Evolutionary conservation across 1,284 basidiomycete genomes (phyloP).

Genomic region (Malassezia globosa): DNA sequence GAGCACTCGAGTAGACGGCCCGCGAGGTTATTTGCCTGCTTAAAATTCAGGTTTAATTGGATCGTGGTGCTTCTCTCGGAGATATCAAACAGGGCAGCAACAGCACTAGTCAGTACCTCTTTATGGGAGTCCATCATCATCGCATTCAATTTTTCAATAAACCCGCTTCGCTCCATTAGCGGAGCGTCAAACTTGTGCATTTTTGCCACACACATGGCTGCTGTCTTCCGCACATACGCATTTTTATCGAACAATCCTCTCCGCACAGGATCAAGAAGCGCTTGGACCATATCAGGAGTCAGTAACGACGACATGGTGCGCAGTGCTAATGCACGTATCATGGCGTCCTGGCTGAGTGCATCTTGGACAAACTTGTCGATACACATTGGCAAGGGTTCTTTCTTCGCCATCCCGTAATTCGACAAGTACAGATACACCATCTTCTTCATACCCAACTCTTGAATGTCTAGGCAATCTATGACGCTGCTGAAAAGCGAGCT

Average conservation of each 20-base stretch:
- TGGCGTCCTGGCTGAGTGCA: conserved; percentile 78
- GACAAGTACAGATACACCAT: conserved; percentile 64
- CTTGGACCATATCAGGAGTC: conserved; percentile 55
- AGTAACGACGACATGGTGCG: conserved; percentile 88
- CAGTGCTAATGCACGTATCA: conserved; percentile 81
- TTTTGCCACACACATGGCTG: conserved; percentile 81
- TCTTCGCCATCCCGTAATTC: conserved; percentile 77
- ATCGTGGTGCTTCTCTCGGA: conserved; percentile 80
- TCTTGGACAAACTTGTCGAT: conserved; percentile 84
- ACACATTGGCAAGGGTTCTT: conserved; percentile 74
- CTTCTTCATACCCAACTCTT: conserved; percentile 94
- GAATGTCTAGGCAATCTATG: conserved; percentile 67
- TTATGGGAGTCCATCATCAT: conserved; percentile 84
- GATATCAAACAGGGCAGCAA: conserved; percentile 83
- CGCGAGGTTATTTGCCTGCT: conserved; percentile 70
- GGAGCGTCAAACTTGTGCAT: conserved; percentile 73
- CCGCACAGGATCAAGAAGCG: conserved; percentile 69
- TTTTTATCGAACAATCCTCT: conserved; percentile 79
- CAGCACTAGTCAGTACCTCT: conserved; percentile 86
- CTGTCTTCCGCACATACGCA: conserved; percentile 73
- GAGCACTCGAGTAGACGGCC: conserved; percentile 77
- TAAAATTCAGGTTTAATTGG: conserved; percentile 65
- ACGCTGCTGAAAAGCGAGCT: conserved; percentile 81
- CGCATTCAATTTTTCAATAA: conserved; percentile 73
- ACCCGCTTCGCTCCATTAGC: conserved; percentile 69